Percentiles rank a stretch among this genome's conserved stretches.
These are phyloP conservation scores for Corrigiola litoralis DNA, from an alignment of 179 eudicot species.

Conservation along the genomic window DNA sequence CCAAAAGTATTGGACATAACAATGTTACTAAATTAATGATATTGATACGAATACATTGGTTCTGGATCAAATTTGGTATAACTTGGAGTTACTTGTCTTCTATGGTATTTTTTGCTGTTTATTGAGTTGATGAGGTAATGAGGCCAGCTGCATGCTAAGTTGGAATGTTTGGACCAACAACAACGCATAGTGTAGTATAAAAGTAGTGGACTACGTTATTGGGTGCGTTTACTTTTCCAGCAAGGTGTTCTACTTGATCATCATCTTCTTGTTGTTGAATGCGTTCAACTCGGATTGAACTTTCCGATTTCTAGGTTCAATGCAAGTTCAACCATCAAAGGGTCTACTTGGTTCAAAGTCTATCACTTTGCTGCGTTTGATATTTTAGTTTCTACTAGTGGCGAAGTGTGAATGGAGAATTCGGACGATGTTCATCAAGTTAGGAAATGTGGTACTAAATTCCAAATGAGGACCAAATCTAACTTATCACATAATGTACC, in stretches of 20 bases:
- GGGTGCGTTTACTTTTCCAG: no score
- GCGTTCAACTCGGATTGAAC: not conserved
- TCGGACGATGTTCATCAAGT: not conserved
- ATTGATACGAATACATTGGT: not conserved
- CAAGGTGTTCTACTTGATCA: no score
- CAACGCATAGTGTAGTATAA: not conserved
- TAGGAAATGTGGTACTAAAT: not conserved
- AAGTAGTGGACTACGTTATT: no score
- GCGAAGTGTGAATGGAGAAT: slow-evolving; percentile 6
- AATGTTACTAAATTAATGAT: not conserved
- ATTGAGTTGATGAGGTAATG: not conserved
- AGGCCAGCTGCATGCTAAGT: not conserved
- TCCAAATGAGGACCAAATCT: no score
- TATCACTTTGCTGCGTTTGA: not conserved
- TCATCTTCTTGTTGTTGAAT: not conserved
- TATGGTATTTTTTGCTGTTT: not conserved
- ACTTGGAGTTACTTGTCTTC: not conserved
- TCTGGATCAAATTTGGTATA: not conserved
- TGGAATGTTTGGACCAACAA: not conserved
- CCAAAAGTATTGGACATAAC: slow-evolving; percentile 5
- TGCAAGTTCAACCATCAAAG: not conserved
- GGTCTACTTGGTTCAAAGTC: slow-evolving; percentile 12
- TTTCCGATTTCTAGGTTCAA: not conserved
- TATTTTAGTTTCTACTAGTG: not conserved
- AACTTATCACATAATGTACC: no score